Base-by-base conservation (phyloP, 2,329 filamentous ascomycete species). In the Diaporthe longicolla region DNA sequence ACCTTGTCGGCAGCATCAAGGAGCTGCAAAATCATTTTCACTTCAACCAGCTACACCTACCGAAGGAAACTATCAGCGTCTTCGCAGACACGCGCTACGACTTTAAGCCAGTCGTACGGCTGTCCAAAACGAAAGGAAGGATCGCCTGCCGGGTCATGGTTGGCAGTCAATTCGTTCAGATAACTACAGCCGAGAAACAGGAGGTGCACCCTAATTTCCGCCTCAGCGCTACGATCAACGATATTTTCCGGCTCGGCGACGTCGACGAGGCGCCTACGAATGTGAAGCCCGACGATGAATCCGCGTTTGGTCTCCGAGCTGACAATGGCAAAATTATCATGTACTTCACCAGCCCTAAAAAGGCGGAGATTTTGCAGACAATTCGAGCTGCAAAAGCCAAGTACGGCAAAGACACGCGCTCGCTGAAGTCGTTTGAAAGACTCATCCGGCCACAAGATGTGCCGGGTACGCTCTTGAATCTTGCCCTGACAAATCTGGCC, bases 291-390 rank as follows among this genome's bases (percentile, higher is more conserved):
- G 91, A 93, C 73, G 91, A 93, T 73, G 91, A 93, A 76, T 90
- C 89, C 4, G 89, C 91, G 1, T 93, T 93, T 80, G 92, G 91
- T 0, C 83, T 93, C 37, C 87, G 91, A 66, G 91, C 91, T 3
- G 92, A 93, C 77, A 92, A 90, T 76, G 92, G 92, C 77, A 93
- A 91, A 81, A 91, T 93, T 66, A 88, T 93, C 70, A 93, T 93
- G 91, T 93, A 91, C 79, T 93, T 93, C 80, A 91, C 91, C 24
- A 93, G 91, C 76, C 86, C 90, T 1, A 90, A 89, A 79, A 92
- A 92, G 80, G 79, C 84, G 9, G 91, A 93, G 75, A 87, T 93
- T 26, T 83, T 93, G 4, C 89, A 91, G 80, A 88, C 89, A 15
- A 91, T 93, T 70, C 88, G 90, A 45, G 85, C 84, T 13, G 91